Base-by-base conservation (phyloP, 495 filamentous ascomycete species). In the Opeltia flavorubescens region DNA sequence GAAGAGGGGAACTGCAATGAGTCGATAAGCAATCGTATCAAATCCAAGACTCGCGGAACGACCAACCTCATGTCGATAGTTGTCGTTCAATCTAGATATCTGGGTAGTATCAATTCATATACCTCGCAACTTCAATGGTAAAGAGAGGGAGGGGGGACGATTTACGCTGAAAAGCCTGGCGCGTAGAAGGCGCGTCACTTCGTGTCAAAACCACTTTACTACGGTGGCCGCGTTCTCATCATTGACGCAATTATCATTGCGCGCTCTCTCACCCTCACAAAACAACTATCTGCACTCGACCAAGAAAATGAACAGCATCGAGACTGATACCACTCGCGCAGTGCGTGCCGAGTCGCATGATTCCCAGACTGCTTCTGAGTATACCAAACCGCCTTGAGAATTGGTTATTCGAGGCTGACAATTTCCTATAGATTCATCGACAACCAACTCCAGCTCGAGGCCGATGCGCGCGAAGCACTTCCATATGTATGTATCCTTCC, bases 281-380 rank as follows among this genome's bases (percentile, higher is more conserved):
- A 29, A 48, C 21, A 39, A 25, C 26, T 30, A 41, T 6, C 1
- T 48, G 21, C 28, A 47, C 28, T 17, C 44, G 26, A 50, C 31
- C 47, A 26, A 40, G 27, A 55, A 53, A 20, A 42, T 31, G 23
- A 56, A 28, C 21, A 53, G 46, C 26, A 54, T 20, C 21, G 45
- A 51, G 30, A 46, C 47, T 44, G 48, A 35, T 4, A 49, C n/a
- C 18, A 52, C 41, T 27, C 65, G 64, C 47, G 58, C 62, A 49
- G 62, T 73, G 41, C 81, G 77, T 68, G 68, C 80, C 41, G 55
- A 62, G 50, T 87, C 83, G 4, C 75, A 84, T 46, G 68, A 72
- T 48, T 93, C 86, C 12, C 85, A 94, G 57, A 95, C 89, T 23
- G 89, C 89, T 39, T 83, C 79, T 55, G 86, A 95, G 80, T 89